phyloP scores from a whole-genome alignment of 805 yeast genomes.

The Starmera quercuum region DNA sequence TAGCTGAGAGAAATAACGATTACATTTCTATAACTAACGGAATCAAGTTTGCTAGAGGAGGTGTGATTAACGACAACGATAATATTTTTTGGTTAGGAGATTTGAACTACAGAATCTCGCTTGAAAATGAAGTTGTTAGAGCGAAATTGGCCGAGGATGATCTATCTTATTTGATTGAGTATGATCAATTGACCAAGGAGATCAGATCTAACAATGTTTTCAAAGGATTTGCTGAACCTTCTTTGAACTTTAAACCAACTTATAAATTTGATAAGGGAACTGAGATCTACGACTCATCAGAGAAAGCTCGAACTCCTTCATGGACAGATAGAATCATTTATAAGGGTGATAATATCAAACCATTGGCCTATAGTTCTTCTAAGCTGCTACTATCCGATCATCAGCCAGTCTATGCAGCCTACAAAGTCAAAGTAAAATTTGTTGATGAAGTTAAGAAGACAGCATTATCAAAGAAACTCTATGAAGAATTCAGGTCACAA shows the following conservation, averaged over 20 bases:
- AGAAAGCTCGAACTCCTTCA: slow-evolving; percentile 87
- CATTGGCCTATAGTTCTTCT: slow-evolving; percentile 62
- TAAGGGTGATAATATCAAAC: slow-evolving; percentile 49
- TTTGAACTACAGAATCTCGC: slow-evolving; percentile 71
- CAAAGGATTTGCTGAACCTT: slow-evolving; percentile 67
- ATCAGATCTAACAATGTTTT: slow-evolving; percentile 68
- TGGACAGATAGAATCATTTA: slow-evolving; percentile 91
- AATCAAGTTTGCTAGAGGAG: slow-evolving; percentile 70
- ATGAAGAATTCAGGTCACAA: slow-evolving; percentile 44
- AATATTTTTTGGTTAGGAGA: slow-evolving; percentile 93
- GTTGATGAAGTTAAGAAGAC: slow-evolving; percentile 58
- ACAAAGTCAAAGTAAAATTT: slow-evolving; percentile 55
- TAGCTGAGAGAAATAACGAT: slow-evolving; percentile 82
- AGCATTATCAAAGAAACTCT: slow-evolving; percentile 48
- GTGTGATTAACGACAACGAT: slow-evolving; percentile 75
- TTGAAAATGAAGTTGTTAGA: slow-evolving; percentile 71
- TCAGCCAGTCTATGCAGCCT: slow-evolving; percentile 84
- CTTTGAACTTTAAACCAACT: slow-evolving; percentile 78
- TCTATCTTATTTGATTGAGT: slow-evolving; percentile 43
- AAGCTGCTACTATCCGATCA: slow-evolving; percentile 75
- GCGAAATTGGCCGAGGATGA: slow-evolving; percentile 38
- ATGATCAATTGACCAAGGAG: slow-evolving; percentile 76
- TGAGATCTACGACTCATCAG: slow-evolving; percentile 75
- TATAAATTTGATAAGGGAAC: slow-evolving; percentile 89
- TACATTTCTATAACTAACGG: slow-evolving; percentile 70